Evolutionary conservation across 768 basidiomycete genomes (phyloP), one percentile per base, ranked within the genome.

Genomic region (Lactifluus rugatus): DNA sequence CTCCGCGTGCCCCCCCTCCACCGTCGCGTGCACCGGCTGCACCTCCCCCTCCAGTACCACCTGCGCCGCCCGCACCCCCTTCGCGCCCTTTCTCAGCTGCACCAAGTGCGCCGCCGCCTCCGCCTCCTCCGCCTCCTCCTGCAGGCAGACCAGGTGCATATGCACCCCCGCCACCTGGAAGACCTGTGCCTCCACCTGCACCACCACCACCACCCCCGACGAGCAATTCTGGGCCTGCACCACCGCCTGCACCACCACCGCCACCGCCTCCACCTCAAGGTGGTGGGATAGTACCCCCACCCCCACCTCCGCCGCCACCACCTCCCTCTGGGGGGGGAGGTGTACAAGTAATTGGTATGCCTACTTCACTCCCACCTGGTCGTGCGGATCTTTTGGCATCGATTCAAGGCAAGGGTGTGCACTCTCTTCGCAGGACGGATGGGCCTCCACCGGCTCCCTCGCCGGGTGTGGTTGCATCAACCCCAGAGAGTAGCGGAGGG

Each of bases 371-470:
- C 6, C 80, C 79, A 63, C 75, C 82, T 17, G 88, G 81, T 5
- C 80, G 89, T 23, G 70, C 66, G 28, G 84, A 83, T 45, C 74
- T 95, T 2, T 74, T 94, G 42, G 84, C 83, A 0, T 85, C 85
- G 13, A 94, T 95, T 61, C 86, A 87, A 71, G 89, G 89, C 37
- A 84, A 83, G 67, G 86, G 90, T 39, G 73, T 93, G 0, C 78
- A 84, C 64, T 75, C 78, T 2, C 75, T 95, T 51, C 79, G 79
- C 61, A 90, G 87, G 72, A 76, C 78, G 9, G 75, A 78, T 37
- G 66, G 63, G 14, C 56, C 62, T 14, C 50, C 63, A 13, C 56
- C 62, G 1, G 44, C 66, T 14, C 54, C 67, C 14, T 67, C 69
- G 11, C 61, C 71, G 16, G 64, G 65, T 11, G 52, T 77, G 16